phyloP scores from a whole-genome alignment of 257 asterid species.

The Cordia subcordata region DNA sequence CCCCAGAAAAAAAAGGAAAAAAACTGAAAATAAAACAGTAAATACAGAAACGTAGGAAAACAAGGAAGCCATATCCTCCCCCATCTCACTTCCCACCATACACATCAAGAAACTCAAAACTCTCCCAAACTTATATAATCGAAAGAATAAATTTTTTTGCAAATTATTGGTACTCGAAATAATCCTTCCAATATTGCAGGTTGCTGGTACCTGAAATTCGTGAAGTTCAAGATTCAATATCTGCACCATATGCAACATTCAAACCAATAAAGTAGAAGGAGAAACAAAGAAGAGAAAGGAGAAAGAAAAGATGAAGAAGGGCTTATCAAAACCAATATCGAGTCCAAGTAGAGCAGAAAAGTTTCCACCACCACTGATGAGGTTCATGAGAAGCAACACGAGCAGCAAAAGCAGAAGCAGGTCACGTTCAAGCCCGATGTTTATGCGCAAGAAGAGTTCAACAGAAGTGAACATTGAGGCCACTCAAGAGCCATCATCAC shows the following conservation, averaged over 20 bases:
- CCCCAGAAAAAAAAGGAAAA: too few relatives aligned
- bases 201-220: too few relatives aligned
- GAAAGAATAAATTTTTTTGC: too few relatives aligned
- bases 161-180: too few relatives aligned
- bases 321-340: conserved; percentile 54
- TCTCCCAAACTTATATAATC: too few relatives aligned
- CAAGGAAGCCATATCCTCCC: not conserved
- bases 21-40: too few relatives aligned
- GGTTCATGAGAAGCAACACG: conserved; percentile 55
- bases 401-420: conserved; percentile 43
- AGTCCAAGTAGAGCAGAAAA: conserved; percentile 71
- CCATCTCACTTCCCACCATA: not conserved
- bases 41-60: too few relatives aligned
- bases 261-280: not conserved
- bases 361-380: conserved; percentile 83
- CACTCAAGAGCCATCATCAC: conserved; percentile 71
- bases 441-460: conserved; percentile 37
- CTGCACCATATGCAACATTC: too few relatives aligned
- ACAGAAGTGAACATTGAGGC: conserved; percentile 23
- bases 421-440: conserved; percentile 61
- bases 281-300: not conserved
- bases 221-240: too few relatives aligned
- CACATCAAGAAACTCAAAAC: too few relatives aligned
- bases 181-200: too few relatives aligned
- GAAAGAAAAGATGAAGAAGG: conserved; percentile 28